These are phyloP conservation scores for Dactylellina drechsleri DNA, from an alignment of 2,329 filamentous ascomycete genomes.

Conservation along the genomic window DNA sequence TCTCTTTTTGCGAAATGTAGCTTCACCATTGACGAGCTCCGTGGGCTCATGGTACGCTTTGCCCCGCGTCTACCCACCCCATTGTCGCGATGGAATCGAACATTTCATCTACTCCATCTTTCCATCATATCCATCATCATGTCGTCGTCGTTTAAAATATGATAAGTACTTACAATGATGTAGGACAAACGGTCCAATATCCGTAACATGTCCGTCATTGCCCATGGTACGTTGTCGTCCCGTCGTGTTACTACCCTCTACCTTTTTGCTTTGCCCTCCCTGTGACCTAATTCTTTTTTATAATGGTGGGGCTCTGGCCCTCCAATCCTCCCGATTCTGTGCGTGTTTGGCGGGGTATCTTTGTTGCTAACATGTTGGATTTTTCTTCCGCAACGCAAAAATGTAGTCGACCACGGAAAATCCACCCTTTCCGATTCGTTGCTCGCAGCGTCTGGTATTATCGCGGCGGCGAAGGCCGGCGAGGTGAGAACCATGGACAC, in stretches of 20 bases:
- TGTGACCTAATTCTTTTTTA: too few relatives aligned
- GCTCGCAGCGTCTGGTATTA: conserved; percentile 99
- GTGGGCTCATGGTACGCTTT: conserved; percentile 71
- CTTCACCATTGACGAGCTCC: conserved; percentile 98
- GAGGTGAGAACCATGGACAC: conserved; percentile 97
- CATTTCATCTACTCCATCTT: too few relatives aligned
- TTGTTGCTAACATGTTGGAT: conserved; percentile 31
- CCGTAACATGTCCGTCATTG: conserved; percentile 98
- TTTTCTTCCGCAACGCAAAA: conserved; percentile 33
- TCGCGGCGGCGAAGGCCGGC: conserved; percentile 96
- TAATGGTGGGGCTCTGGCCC: conserved; percentile 32
- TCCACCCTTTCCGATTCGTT: conserved; percentile 99
- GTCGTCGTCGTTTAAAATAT: conserved; percentile 5
- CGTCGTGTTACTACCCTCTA: not conserved
- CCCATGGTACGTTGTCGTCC: conserved; percentile 74
- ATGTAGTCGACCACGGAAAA: conserved; percentile 96
- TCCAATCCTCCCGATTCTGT: too few relatives aligned
- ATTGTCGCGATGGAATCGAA: conserved; percentile 2
- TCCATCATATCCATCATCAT: not conserved
- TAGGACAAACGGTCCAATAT: conserved; percentile 69
- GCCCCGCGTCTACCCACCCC: not conserved
- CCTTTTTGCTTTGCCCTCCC: not conserved
- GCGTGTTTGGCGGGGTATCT: conserved; percentile 32
- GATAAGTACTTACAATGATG: conserved; percentile 12
- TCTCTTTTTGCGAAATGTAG: conserved; percentile 65